Base-by-base conservation (phyloP, 805 yeast species). In the Crinitomyces ghanaensis region DNA sequence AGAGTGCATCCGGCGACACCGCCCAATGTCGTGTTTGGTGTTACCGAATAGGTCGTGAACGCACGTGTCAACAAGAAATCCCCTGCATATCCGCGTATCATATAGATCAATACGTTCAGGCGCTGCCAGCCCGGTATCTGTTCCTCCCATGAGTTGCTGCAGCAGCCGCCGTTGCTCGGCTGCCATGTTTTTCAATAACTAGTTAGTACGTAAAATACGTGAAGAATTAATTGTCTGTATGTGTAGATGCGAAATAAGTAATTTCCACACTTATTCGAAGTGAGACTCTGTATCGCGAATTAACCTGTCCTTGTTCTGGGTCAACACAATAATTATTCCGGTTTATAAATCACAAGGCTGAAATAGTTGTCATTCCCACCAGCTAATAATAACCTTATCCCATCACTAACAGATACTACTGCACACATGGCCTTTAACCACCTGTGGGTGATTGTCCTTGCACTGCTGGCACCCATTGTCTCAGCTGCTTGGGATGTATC, bases 1-100 rank as follows among this genome's bases (percentile, higher is more conserved):
- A 21, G 74, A 52, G 53, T 86, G 96, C 13, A 77, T 56, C 43
- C 67, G 69, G 0, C 83, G 82, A 51, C 97, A 86, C 38, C 66
- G 66, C 1, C 95, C 95, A 41, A 81, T 56, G 49, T 79, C 82
- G 49, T 78, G 79, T 52, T 84, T 85, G 8, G 95, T 82, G 5
- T 83, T 82, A 8, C 66, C 66, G 49, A 86, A 81, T 30, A 85
- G 53, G 42, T 85, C 95, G 52, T 80, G 77, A 0, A 94, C 88
- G 46, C 97, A 86, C 6, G 71, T 68, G 0, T 91, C 95, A 11
- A 83, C 82, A n/a, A 86, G 54, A 51, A 76, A 86, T 13, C 80
- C 64, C 51, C 79, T 80, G 56, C 97, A 86, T 5, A 84, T 74
- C 28, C 72, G 62, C 9, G 72, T 65, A 34, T 74, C 77, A 22